Base-by-base conservation (phyloP, 208 protist genomes). In the Wallacemonas sp. region DNA sequence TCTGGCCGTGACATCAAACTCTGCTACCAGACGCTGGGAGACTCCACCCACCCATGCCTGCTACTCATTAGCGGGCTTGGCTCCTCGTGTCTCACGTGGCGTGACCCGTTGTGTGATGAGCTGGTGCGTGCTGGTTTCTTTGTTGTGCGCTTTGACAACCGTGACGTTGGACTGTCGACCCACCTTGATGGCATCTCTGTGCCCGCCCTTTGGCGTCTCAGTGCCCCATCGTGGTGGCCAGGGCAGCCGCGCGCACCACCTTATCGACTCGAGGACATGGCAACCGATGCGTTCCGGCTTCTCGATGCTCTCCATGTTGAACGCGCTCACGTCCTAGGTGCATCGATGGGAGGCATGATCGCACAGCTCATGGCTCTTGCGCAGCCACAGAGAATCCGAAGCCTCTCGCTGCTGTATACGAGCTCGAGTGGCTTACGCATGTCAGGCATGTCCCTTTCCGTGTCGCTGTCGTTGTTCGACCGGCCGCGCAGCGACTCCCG, bases 331-430 rank as follows among this genome's bases (percentile, higher is more conserved):
- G 4, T 70, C 21, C 11, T 70, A 3, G 65, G 65, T 36, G 48
- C 56, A 2, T 64, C 54, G 5, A 70, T 70, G 65, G 65, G 65
- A n/a, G 65, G 65, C 36, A 70, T 70, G 65, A 61, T 70, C 26
- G 54, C 56, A 39, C 65, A 70, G 27, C 39, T 54, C 2, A 55
- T 70, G 54, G 65, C 65, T 3, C 26, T 70, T 32, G 3, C 16
- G 19, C 44, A 41, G 0, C 55, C 65, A 11, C 12, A 61, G 11
- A 38, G 65, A 21, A 54, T 55, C 2, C 4, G 3, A 3, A 56
- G 38, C 39, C 36, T 70, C 2, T 57, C 54, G 3, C 19, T 56
- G 16, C 32, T 61, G 14, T 49, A 39, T 26, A 62, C 65, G n/a
- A 55, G 29, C 23, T 27, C 55, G 9, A 54, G 24, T 2, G 49